phyloP scores from a whole-genome alignment of 2,329 filamentous ascomycete species.

The Talaromyces verruculosus region DNA sequence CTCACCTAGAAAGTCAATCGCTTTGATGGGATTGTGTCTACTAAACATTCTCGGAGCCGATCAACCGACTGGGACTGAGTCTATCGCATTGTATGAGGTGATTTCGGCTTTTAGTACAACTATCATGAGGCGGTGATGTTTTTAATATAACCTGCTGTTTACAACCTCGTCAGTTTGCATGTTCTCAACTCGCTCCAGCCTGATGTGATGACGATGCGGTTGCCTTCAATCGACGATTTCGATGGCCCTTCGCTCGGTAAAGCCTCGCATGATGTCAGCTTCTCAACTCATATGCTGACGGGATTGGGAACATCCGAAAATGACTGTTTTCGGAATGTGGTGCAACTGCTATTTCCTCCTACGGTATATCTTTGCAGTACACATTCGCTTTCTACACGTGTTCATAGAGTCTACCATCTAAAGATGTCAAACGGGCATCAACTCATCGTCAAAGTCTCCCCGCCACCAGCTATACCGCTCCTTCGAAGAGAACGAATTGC shows the following conservation, averaged over 20 bases:
- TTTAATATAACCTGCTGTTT: not conserved
- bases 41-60: not conserved
- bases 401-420: constrained; percentile 39
- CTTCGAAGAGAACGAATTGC: constrained; percentile 41
- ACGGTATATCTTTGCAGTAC: constrained; percentile 32
- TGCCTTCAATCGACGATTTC: constrained; percentile 17
- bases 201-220: constrained; percentile 19
- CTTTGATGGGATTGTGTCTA: not conserved
- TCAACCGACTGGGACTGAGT: not conserved
- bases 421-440: constrained; percentile 40
- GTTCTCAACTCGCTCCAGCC: not conserved
- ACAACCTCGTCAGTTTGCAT: not conserved
- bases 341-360: constrained; percentile 35
- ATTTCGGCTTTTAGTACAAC: not conserved
- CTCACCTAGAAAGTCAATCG: not conserved
- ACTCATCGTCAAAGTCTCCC: constrained; percentile 41
- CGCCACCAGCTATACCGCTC: constrained; percentile 37
- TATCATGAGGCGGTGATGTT: not conserved
- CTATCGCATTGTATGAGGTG: not conserved
- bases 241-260: constrained; percentile 17
- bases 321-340: constrained; percentile 30
- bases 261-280: constrained; percentile 17
- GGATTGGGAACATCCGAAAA: constrained; percentile 23
- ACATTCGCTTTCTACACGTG: constrained; percentile 31
- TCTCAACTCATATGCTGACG: constrained; percentile 8